Base-by-base conservation (phyloP, 345 rosid species). In the Turritis glabra region DNA sequence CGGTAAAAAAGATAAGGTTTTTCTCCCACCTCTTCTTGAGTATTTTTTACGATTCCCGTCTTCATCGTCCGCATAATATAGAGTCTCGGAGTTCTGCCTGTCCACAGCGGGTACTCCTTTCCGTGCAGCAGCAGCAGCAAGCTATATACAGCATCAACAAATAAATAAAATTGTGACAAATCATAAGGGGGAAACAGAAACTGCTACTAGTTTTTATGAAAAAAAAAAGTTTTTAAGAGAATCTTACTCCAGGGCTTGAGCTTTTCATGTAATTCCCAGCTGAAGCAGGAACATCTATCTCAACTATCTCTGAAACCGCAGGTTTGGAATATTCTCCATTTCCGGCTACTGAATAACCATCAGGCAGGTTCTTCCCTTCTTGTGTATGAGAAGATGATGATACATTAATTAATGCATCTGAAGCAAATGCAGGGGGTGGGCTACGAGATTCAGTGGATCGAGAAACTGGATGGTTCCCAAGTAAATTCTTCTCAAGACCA, bases 61-160 rank as follows among this genome's bases (percentile, higher is more conserved):
- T 88, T 95, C 99, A 77, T 92, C 99, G 55, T 95, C 99, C 1
- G 94, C 96, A 83, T 84, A 90, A 83, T 89, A 86, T 70, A 86
- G 78, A 32, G 80, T 81, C 82, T 89, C 97, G 2, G 98, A 88
- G 82, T 81, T 89, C 81, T 92, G 94, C 77, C 88, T 80, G 51
- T 96, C 99, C 61, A 80, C 87, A 53, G 83, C 82, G 27, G 83
- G 62, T 62, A 89, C 82, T 81, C 84, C 81, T 85, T 95, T 95
- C 40, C 99, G 82, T 73, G 99, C 89, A 66, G 97, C 87, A 68
- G 98, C 91, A 65, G 97, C 92, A 53, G 84, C 85, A 55, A 91
- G 81, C 99, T 95, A 87, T 68, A 61, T 68, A 30, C 75, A 69
- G 25, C 50, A 74, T 60, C 67, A 81, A 63, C 53, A 68, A 25